Evolutionary conservation across 148 eudicot genomes (phyloP), one percentile per base, ranked within the genome.

Genomic region (Chenopodium album): DNA sequence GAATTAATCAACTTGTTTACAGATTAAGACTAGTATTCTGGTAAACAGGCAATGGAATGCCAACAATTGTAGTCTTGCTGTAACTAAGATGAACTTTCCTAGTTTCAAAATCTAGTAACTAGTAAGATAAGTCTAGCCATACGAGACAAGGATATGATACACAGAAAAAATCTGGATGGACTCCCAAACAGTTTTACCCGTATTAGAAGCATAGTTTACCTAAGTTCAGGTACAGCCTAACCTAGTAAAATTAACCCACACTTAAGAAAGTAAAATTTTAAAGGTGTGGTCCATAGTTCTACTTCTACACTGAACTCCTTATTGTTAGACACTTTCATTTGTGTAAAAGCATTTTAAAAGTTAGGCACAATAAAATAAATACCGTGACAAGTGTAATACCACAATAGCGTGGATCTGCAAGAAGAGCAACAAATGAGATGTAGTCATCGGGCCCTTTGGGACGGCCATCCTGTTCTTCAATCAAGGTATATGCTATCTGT

Each of bases 351-450:
- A 56, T 56, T 16, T 56, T 56, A 79, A 31, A 56, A 56, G 62
- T 56, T 14, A 63, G 76, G 77, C 71, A 74, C 82, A 60, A 76
- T 63, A 78, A 79, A 41, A 79, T 73, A 82, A 78, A 86, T 86
- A 85, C 82, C 84, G 41, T 66, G 83, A 85, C 80, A 84, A 82
- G 80, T 73, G 76, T 60, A 80, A 76, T 91, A 94, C 99, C 99
- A 86, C 99, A 92, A 89, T 94, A 95, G 84, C 90, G 95, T 76
- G 91, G 87, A 88, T 95, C 99, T 34, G 99, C 98, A 88, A 95
- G 95, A 81, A 95, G 97, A 72, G 89, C 87, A 86, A 95, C 99
- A 90, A 95, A 94, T 31, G 99, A 95, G 78, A 95, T 95, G 84
- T 90, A 91, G 84, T 92, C 95, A 88, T 88, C 92, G 13, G 85